Percentiles rank a stretch among this genome's conserved stretches.
These are phyloP conservation scores for Cenchrus fungigraminus DNA, from an alignment of 176 grass and related monocot genomes.

Conservation along the genomic window DNA sequence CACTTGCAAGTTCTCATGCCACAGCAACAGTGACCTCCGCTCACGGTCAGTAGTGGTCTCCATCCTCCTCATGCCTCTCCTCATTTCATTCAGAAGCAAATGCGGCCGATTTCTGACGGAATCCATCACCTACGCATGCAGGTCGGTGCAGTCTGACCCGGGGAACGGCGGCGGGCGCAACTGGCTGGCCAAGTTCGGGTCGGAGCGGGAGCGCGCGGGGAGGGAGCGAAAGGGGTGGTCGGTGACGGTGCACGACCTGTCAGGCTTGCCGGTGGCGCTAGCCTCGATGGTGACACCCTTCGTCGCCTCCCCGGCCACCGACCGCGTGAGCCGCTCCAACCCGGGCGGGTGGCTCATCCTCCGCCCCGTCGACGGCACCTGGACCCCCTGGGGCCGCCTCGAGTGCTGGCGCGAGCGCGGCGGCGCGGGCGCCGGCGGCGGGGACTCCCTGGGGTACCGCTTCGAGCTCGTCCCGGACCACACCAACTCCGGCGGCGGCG, in stretches of 20 bases:
- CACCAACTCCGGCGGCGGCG: conserved; percentile 38
- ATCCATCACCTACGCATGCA: neutral
- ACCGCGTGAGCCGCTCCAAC: conserved; percentile 68
- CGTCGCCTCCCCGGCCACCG: conserved; percentile 56
- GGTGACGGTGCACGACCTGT: conserved; percentile 80
- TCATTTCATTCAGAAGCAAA: neutral
- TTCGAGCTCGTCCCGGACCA: conserved; percentile 55
- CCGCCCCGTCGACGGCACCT: conserved; percentile 64
- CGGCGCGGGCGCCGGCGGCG: neutral
- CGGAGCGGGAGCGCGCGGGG: conserved; percentile 57
- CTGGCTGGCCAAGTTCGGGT: conserved; percentile 55
- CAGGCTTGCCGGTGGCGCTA: conserved; percentile 63
- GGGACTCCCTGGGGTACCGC: conserved; percentile 57
- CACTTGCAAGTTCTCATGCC: conserved; percentile 92
- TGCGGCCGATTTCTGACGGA: neutral
- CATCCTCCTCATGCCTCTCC: neutral
- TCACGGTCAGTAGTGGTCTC: conserved; percentile 30
- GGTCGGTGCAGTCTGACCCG: conserved; percentile 52
- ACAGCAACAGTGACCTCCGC: conserved; percentile 67
- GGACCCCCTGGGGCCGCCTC: conserved; percentile 77
- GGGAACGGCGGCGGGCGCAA: conserved; percentile 28
- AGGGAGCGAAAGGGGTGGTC: conserved; percentile 85
- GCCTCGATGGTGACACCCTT: conserved; percentile 84
- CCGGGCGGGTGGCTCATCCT: conserved; percentile 80
- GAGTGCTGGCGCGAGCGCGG: conserved; percentile 79